Evolutionary conservation across 2,329 filamentous ascomycete species (phyloP).

Genomic region (Fusarium goolgardi): DNA sequence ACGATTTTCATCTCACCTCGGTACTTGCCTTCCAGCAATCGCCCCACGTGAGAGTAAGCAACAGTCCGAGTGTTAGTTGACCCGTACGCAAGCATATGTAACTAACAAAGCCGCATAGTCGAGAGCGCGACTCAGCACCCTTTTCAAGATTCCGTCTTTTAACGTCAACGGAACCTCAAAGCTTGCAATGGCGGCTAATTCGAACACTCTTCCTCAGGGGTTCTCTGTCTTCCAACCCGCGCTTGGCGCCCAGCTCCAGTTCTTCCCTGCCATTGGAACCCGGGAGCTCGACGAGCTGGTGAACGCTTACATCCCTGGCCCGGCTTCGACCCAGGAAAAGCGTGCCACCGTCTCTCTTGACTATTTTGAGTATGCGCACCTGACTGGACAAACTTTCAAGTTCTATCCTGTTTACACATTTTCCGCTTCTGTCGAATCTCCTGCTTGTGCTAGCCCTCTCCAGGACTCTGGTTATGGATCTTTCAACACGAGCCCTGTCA

Average conservation of each 20-base stretch:
- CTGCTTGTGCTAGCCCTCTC: conserved; percentile 55
- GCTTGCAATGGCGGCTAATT: conserved; percentile 45
- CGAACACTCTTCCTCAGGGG: conserved; percentile 55
- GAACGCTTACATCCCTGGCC: conserved; percentile 66
- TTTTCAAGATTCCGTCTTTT: conserved; percentile 24
- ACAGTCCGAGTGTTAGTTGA: conserved; percentile 21
- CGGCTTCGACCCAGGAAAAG: conserved; percentile 68
- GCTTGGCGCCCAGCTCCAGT: conserved; percentile 69
- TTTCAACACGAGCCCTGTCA: conserved; percentile 62
- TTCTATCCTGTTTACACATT: conserved; percentile 66
- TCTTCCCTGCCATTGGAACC: conserved; percentile 73
- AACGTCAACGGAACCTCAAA: conserved; percentile 21
- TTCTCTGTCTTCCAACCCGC: conserved; percentile 71
- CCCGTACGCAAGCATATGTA: no score
- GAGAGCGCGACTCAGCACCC: conserved; percentile 14
- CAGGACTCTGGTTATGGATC: conserved; percentile 61
- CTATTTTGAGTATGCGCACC: conserved; percentile 65
- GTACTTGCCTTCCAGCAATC: conserved; percentile 3
- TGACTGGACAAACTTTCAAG: conserved; percentile 69
- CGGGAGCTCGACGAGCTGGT: conserved; percentile 71
- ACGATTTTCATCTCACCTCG: not conserved
- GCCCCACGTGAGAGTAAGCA: conserved; percentile 40
- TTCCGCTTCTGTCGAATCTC: conserved; percentile 55
- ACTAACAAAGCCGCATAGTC: conserved; percentile 23
- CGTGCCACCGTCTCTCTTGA: conserved; percentile 67